Conservation (phyloP, 345 rosid species). For the Gynandropsis gynandra region DNA sequence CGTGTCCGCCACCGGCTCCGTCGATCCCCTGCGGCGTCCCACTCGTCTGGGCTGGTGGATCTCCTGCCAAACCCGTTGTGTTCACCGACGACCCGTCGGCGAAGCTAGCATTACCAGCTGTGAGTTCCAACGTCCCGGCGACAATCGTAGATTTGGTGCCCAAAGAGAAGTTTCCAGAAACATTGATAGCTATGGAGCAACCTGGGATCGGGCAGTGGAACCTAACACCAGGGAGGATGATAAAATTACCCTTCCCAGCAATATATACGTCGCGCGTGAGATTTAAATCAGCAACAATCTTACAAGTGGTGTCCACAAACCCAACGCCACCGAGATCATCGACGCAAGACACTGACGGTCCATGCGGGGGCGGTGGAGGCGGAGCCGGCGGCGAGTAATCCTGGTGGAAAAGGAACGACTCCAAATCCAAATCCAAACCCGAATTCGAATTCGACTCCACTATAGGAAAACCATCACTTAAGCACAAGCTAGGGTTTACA, state of each 20-base stretch:
- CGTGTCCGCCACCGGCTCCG: constrained; percentile 97
- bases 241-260: constrained; percentile 75
- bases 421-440: constrained; percentile 37
- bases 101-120: constrained; percentile 65
- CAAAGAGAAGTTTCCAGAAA: constrained; percentile 70
- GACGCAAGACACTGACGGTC: constrained; percentile 77
- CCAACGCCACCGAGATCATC: constrained; percentile 95
- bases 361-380: constrained; percentile 93
- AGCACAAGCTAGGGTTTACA: constrained; percentile 27
- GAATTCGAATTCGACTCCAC: constrained; percentile 39
- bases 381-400: constrained; percentile 98
- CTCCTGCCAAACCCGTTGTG: constrained; percentile 78
- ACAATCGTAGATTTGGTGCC: constrained; percentile 58
- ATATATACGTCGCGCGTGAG: constrained; percentile 79
- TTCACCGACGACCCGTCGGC: constrained; percentile 55
- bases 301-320: constrained; percentile 69
- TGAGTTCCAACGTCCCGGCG: constrained; percentile 61
- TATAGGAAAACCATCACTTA: constrained; percentile 32
- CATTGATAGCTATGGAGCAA: constrained; percentile 63
- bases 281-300: constrained; percentile 77
- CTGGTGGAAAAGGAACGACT: constrained; percentile 49
- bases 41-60: constrained; percentile 88
- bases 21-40: constrained; percentile 87
- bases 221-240: constrained; percentile 60
- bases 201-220: constrained; percentile 61